Evolutionary conservation across 108 stramenopile species (phyloP), one percentile per base, ranked within the genome.

Genomic region (Nitzschia putrida): DNA sequence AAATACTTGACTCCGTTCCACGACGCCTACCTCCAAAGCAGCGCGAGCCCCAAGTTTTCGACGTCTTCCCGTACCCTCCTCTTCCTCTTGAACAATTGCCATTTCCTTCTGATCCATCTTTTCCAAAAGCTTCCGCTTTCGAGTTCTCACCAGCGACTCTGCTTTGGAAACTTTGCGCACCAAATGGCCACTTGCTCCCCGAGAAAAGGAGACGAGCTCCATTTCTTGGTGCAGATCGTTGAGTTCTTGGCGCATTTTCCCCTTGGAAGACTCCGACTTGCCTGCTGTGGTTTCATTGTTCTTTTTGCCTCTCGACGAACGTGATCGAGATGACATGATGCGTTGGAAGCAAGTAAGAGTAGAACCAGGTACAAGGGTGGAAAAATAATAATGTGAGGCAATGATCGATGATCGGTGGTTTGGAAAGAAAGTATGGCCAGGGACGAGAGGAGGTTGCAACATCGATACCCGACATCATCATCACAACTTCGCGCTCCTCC

Each of bases 61-160:
- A 21, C 73, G 82, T 50, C 42, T 66, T 0, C 12, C 58, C 37
- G 53, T n/a, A 11, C 53, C 44, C 22, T 67, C 72, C 20, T 79
- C 82, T 21, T 81, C 80, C 13, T 78, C 73, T 1, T 50, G 75
- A 37, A 51, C 56, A 66, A 85, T 68, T 16, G 75, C 77, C 66
- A 71, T 64, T 40, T 73, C 78, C 24, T 47, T 52, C 39, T 50
- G 25, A 78, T 91, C 89, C 25, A 51, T 63, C 42, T 69, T 53
- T 78, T 87, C 80, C 73, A 90, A 68, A 0, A 69, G 54, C 61
- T 84, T 90, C 26, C 88, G 77, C 59, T 93, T 88, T 13, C 64
- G 66, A 16, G 88, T 87, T 37, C 87, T 74, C 18, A 60, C 55
- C 9, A 68, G 76, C 21, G 60, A 61, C 40, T 79, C 77, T 38